Evolutionary conservation across 2,329 filamentous ascomycete genomes (phyloP), one percentile per base, ranked within the genome.

Genomic region (Pseudogymnoascus sp.): DNA sequence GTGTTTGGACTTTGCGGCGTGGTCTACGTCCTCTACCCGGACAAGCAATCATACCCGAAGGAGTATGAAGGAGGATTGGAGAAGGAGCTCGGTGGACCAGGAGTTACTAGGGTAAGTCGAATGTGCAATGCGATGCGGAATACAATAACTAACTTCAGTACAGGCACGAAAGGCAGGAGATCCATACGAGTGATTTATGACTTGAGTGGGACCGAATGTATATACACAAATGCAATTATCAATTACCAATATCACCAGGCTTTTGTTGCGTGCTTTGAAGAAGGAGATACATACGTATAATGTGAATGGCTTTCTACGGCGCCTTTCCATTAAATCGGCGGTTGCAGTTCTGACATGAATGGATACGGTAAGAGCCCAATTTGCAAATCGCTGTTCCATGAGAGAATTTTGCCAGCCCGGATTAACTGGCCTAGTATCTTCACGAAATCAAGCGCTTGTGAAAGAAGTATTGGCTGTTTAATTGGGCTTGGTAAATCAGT

Each of bases 51-150:
- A 33, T 86, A 80, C 66, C 89, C 89, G 8, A 83, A 86, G 64
- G 87, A 88, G 69, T 95, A 88, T 71, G 85, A 87, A 70, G 86
- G 81, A 66, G 90, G 90, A 21, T 75, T 95, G 66, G 84, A 91
- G 75, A 82, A 82, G 71, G 90, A 93, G 73, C 77, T 95, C 64
- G 90, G 90, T 65, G 90, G 90, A 8, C 75, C 84, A 28, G 83
- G 83, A 70, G 87, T 87, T 63, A 65, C 86, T 61, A 80, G 83
- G 77, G 89, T 91, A 78, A 76, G 88, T 81, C 63, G 41, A 31
- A 18, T 59, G 31, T 33, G 25, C 8, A 37, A 18, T 21, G 63
- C 63, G 63, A 62, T 71, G 61, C 71, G 61, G 2, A 38, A 38
- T 21, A 38, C 49, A 25, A 31, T 16, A 62, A 58, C 65, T 72